phyloP scores from a whole-genome alignment of 139 green algal species.

The Chlamydomonas eustigma region DNA sequence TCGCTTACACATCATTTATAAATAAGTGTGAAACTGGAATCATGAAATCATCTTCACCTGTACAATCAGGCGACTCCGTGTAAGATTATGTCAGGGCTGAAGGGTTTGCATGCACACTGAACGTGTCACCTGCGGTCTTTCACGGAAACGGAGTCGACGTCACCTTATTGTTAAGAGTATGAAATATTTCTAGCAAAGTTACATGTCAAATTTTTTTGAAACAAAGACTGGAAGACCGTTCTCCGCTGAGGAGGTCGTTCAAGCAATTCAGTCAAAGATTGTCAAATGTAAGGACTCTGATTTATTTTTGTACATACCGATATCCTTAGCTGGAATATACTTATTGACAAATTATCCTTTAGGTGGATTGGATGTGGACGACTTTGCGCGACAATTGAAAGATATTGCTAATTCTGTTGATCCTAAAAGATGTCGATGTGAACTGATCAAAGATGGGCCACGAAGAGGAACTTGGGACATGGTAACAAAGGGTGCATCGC shows the following conservation, averaged over 20 bases:
- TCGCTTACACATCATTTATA: too few species aligned
- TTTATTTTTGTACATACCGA: not conserved
- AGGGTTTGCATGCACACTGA: too few species aligned
- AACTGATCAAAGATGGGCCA: not conserved
- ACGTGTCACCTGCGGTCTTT: too few species aligned
- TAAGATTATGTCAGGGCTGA: too few species aligned
- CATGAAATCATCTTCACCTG: too few species aligned
- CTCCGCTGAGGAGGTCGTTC: not conserved
- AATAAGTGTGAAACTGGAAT: too few species aligned
- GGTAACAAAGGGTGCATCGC: not conserved
- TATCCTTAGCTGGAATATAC: too few species aligned
- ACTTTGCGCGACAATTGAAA: not conserved
- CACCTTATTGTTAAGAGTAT: too few species aligned
- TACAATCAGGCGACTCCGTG: too few species aligned
- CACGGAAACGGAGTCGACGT: too few species aligned
- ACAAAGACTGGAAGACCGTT: not conserved
- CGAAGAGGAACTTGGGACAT: not conserved
- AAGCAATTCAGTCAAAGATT: not conserved
- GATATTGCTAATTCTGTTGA: not conserved
- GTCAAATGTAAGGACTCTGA: not conserved
- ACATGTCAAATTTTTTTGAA: too few species aligned
- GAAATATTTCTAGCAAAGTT: too few species aligned
- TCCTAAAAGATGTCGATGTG: not conserved
- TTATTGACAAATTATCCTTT: not conserved
- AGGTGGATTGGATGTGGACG: not conserved